Evolutionary conservation across 495 filamentous ascomycete genomes (phyloP), one percentile per base, ranked within the genome.

Genomic region (Umbilicaria muhlenbergii): DNA sequence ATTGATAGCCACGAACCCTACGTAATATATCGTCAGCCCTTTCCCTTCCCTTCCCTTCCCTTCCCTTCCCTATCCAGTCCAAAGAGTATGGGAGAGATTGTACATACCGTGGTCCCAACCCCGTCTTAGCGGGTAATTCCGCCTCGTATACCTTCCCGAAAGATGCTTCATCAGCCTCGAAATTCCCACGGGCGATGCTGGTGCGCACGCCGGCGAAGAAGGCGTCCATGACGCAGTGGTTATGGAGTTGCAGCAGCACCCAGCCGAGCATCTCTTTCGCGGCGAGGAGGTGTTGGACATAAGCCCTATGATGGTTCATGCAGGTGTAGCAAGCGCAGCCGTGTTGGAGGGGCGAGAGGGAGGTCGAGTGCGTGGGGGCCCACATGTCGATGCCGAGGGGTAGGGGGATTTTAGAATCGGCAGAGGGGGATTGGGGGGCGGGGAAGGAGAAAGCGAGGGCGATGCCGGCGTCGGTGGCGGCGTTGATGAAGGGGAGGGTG

Each of bases 201-300:
- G 57, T 52, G 6, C 88, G 75, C 5, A 93, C 66, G 0, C 65
- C 66, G 0, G 65, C 56, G 57, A 96, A 94, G 66, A 98, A 96
- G 0, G 54, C 35, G 41, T 77, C 68, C 38, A 93, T 57, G 2
- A 82, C 61, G 24, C 77, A 68, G 51, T 84, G 72, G 56, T 98
- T 98, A 61, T 98, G 91, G 11, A 93, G 68, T 57, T 94, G 88
- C 19, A 98, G 64, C 12, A 98, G 69, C 2, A 83, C 81, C 91
- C 91, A 98, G 18, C 76, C 89, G 2, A 94, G 77, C 92, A 98
- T 95, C 59, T 98, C 91, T 51, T 86, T 88, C 0, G 91, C 85
- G 13, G 67, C 58, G 3, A 98, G 70, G 5, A 98, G 71, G 56
- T 98, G 92, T 46, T 86, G 79, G 31, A 96, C 50, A 61, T 81